Evolutionary conservation across 495 filamentous ascomycete species (phyloP).

Genomic region (Oidiodendron maius): DNA sequence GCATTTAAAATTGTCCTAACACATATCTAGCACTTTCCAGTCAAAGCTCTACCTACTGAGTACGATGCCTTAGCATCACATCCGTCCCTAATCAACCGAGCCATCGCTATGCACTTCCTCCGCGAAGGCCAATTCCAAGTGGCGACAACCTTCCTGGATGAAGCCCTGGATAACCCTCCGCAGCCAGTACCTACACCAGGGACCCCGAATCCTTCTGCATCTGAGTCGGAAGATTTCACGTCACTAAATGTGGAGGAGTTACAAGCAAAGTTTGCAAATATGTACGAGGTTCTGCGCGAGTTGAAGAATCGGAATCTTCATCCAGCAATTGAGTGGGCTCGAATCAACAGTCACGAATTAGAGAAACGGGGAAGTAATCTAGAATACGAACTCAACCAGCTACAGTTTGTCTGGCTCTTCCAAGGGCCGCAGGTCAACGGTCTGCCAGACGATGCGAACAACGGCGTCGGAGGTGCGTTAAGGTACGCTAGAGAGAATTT

Average conservation of each 20-base stretch:
- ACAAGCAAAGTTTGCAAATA: constrained; percentile 73
- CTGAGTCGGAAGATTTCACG: constrained; percentile 7
- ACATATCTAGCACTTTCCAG: constrained; percentile 60
- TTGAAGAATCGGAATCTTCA: constrained; percentile 66
- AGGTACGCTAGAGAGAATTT: constrained; percentile 67
- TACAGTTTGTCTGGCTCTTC: constrained; percentile 86
- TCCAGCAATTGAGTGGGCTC: constrained; percentile 84
- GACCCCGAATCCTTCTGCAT: constrained; percentile 12
- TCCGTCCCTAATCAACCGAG: constrained; percentile 73
- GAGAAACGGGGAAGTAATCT: constrained; percentile 84
- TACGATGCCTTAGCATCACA: constrained; percentile 78
- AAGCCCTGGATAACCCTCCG: constrained; percentile 16
- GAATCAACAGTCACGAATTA: constrained; percentile 58
- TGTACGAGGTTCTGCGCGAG: constrained; percentile 84
- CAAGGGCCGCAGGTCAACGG: constrained; percentile 38
- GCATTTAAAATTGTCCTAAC: constrained; percentile 5
- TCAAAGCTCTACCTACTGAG: constrained; percentile 70
- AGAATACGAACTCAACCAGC: constrained; percentile 84
- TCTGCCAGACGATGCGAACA: constrained; percentile 34
- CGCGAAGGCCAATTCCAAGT: constrained; percentile 91
- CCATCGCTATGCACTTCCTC: constrained; percentile 93
- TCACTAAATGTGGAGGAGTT: constrained; percentile 33
- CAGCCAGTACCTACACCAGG: constrained; percentile 12
- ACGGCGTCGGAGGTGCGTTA: constrained; percentile 55
- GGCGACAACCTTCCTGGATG: constrained; percentile 55